phyloP scores from a whole-genome alignment of 257 asterid species.

The Solanum tarijense region DNA sequence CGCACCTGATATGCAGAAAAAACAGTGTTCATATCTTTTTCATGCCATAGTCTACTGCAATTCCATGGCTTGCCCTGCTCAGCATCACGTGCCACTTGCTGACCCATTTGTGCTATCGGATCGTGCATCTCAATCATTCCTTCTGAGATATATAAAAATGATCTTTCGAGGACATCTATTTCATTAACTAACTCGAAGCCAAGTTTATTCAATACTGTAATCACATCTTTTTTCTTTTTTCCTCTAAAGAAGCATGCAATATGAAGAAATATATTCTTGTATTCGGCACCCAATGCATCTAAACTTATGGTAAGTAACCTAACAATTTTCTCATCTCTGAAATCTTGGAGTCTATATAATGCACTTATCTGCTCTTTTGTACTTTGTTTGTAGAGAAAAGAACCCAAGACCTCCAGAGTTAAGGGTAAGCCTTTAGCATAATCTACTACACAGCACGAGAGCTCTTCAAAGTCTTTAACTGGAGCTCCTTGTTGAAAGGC shows the following conservation, averaged over 20 bases:
- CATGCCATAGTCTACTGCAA: not conserved
- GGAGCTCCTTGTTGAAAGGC: not conserved
- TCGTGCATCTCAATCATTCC: not conserved
- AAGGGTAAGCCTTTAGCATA: not conserved
- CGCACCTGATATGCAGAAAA: not conserved
- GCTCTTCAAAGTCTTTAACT: not conserved
- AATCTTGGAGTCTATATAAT: not conserved
- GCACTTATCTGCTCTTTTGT: not conserved
- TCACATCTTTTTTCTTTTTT: not conserved
- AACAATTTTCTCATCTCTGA: not conserved
- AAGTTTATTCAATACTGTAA: not conserved
- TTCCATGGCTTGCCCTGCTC: not conserved
- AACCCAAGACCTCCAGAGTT: not conserved
- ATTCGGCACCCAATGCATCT: not conserved
- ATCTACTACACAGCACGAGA: not conserved
- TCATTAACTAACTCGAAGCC: not conserved
- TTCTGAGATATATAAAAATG: not conserved
- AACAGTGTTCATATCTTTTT: not conserved
- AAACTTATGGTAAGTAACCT: not conserved
- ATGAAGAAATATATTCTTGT: not conserved
- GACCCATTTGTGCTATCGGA: not conserved
- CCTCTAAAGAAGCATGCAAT: constrained; percentile 4
- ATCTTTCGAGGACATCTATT: not conserved
- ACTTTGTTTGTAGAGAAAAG: not conserved
- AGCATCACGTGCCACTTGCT: not conserved